phyloP scores from a whole-genome alignment of 805 yeast genomes.

The Saturnispora gosingensis region DNA sequence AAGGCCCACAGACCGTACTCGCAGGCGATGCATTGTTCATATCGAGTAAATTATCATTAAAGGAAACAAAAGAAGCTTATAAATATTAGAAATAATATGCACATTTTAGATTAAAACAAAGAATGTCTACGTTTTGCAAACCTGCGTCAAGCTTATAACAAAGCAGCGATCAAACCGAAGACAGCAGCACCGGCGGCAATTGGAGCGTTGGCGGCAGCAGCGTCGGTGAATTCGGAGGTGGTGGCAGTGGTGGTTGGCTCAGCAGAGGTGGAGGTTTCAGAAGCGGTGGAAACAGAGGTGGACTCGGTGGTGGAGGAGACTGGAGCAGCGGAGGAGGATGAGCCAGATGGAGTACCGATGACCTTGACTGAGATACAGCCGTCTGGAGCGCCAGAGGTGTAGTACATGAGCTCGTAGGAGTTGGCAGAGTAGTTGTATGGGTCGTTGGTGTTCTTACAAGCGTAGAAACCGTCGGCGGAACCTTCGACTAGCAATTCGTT shows the following conservation, averaged over 20 bases:
- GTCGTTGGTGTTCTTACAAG: constrained; percentile 35
- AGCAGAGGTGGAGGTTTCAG: constrained; percentile 1
- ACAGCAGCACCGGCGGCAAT: constrained; percentile 10
- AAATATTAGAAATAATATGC: not conserved
- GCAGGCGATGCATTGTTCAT: no score
- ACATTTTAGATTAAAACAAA: not conserved
- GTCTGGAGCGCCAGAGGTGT: constrained; percentile 19
- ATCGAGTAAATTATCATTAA: not conserved
- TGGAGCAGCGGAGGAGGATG: constrained; percentile 3
- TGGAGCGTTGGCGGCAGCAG: constrained; percentile 6
- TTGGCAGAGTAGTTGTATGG: constrained; percentile 32
- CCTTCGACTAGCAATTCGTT: constrained; percentile 26
- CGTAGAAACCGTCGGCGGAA: constrained; percentile 29
- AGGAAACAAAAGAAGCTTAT: not conserved
- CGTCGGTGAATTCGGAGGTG: constrained; percentile 2
- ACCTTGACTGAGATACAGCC: constrained; percentile 12
- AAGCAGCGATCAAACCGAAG: constrained; percentile 8
- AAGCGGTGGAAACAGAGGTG: not conserved
- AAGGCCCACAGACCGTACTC: no score
- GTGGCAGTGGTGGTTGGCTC: not conserved
- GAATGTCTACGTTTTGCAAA: not conserved
- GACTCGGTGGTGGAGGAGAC: not conserved
- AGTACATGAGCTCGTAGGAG: constrained; percentile 25
- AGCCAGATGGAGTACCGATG: not conserved
- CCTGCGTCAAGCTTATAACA: not conserved